A percentile compares a stretch with the other conserved stretches of the same genome.
These are phyloP conservation scores for Apiospora pterosperma DNA, from an alignment of 2,329 filamentous ascomycete genomes.

Conservation along the genomic window DNA sequence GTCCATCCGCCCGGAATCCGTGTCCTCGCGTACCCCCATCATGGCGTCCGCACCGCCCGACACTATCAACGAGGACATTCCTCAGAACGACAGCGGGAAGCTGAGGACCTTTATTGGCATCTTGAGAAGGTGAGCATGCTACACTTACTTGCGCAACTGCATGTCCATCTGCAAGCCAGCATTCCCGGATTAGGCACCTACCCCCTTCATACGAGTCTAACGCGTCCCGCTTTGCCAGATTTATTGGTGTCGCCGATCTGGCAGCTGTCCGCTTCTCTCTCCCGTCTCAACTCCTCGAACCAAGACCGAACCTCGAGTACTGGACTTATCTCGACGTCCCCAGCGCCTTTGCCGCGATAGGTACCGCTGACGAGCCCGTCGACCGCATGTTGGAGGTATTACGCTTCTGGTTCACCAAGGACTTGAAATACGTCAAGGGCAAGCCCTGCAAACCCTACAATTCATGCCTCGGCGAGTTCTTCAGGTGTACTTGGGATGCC, in stretches of 20 bases:
- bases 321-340: constrained; percentile 98
- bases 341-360: constrained; percentile 79
- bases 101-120: constrained; percentile 85
- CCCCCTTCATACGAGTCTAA: constrained; percentile 26
- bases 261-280: constrained; percentile 94
- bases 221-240: constrained; percentile 50
- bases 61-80: constrained; percentile 26
- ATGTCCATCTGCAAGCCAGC: background rate
- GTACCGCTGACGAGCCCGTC: constrained; percentile 85
- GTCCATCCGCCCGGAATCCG: background rate
- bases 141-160: background rate
- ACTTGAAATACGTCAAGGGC: constrained; percentile 97
- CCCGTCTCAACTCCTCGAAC: constrained; percentile 91
- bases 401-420: constrained; percentile 98
- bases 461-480: constrained; percentile 94
- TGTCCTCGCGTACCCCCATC: constrained; percentile 4
- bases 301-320: constrained; percentile 95
- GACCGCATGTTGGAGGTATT: constrained; percentile 94
- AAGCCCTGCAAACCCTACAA: constrained; percentile 99
- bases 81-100: constrained; percentile 78
- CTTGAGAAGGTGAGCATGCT: constrained; percentile 69
- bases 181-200: constrained; percentile 8
- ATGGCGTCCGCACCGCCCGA: constrained; percentile 22
- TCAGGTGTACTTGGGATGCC: constrained; percentile 95
- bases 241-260: constrained; percentile 94